Conservation (phyloP, 805 yeast genomes). For the Sugiyamaella lignohabitans region DNA sequence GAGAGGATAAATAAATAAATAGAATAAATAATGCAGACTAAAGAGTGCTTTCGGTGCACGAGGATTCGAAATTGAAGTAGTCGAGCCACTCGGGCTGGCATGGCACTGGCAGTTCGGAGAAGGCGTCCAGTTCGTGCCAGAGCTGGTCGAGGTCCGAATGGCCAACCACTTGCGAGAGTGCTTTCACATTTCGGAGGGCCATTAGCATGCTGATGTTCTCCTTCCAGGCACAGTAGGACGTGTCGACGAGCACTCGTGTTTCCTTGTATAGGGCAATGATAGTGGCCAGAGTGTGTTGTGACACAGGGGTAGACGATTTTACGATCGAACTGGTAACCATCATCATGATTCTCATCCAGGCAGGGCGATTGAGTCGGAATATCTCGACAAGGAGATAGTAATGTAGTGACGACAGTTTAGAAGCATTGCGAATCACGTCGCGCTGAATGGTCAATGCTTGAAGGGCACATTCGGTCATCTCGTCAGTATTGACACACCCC, state of each 20-base stretch:
- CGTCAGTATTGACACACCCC: not conserved
- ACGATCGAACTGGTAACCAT: not conserved
- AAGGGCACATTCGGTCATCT: slow-evolving; percentile 7
- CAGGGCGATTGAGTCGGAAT: slow-evolving; percentile 3
- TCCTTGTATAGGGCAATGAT: slow-evolving; percentile 7
- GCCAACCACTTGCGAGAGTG: slow-evolving; percentile 7
- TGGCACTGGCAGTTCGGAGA: slow-evolving; percentile 4
- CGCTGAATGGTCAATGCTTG: slow-evolving; percentile 9
- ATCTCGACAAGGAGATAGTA: slow-evolving; percentile 6
- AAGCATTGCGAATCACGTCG: slow-evolving; percentile 4
- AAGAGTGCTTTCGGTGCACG: slow-evolving; percentile 3
- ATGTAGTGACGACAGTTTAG: not conserved
- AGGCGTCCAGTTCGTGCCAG: slow-evolving; percentile 3
- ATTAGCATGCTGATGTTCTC: slow-evolving; percentile 13
- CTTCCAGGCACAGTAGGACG: slow-evolving; percentile 13
- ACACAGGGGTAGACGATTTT: not conserved
- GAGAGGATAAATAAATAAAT: slow-evolving; percentile 2
- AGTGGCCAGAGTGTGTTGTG: slow-evolving; percentile 4
- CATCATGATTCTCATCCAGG: slow-evolving; percentile 12
- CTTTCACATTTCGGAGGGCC: slow-evolving; percentile 4
- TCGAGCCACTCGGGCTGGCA: slow-evolving; percentile 3
- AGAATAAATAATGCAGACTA: not conserved
- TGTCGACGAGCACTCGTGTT: slow-evolving; percentile 6
- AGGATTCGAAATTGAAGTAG: slow-evolving; percentile 5
- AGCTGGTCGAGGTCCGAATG: slow-evolving; percentile 7